Conservation (phyloP, 140 eudicot species). For the Ambrosia hybrid region DNA sequence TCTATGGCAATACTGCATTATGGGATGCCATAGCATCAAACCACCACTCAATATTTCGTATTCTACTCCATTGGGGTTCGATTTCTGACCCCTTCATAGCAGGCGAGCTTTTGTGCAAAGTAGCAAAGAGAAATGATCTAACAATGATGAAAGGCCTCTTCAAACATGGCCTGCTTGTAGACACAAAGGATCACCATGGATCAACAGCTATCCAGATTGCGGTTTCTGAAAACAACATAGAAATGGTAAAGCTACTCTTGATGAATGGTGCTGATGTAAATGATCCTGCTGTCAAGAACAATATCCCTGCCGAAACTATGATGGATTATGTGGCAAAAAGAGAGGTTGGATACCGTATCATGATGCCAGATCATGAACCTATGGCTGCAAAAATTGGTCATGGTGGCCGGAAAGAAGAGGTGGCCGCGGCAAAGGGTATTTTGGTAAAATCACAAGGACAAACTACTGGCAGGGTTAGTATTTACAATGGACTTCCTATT, state of each 20-base stretch:
- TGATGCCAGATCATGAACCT: constrained; percentile 44
- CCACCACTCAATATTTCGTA: constrained; percentile 68
- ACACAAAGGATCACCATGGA: constrained; percentile 75
- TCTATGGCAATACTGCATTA: constrained; percentile 74
- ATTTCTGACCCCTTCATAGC: constrained; percentile 76
- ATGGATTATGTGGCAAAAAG: constrained; percentile 55
- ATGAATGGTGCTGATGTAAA: constrained; percentile 73
- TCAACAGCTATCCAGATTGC: constrained; percentile 70
- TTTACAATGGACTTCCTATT: constrained; percentile 81
- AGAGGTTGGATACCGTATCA: constrained; percentile 68
- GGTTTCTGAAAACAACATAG: constrained; percentile 45
- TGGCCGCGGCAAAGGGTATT: constrained; percentile 1
- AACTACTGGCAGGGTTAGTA: constrained; percentile 53
- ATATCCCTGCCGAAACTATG: constrained; percentile 44
- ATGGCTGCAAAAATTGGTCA: constrained; percentile 11
- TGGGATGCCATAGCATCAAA: constrained; percentile 87
- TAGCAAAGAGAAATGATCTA: constrained; percentile 65
- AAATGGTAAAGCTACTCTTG: constrained; percentile 65
- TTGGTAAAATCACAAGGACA: constrained; percentile 30
- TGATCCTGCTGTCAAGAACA: constrained; percentile 33
- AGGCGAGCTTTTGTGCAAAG: constrained; percentile 76
- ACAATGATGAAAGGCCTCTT: constrained; percentile 62
- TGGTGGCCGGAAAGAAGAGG: constrained; percentile 13
- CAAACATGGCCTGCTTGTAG: constrained; percentile 71
- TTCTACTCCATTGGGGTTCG: constrained; percentile 78